Percentiles rank a stretch among this genome's conserved stretches.
These are phyloP conservation scores for Wickerhamiella slavikovae DNA, from an alignment of 805 yeast genomes.

Conservation along the genomic window DNA sequence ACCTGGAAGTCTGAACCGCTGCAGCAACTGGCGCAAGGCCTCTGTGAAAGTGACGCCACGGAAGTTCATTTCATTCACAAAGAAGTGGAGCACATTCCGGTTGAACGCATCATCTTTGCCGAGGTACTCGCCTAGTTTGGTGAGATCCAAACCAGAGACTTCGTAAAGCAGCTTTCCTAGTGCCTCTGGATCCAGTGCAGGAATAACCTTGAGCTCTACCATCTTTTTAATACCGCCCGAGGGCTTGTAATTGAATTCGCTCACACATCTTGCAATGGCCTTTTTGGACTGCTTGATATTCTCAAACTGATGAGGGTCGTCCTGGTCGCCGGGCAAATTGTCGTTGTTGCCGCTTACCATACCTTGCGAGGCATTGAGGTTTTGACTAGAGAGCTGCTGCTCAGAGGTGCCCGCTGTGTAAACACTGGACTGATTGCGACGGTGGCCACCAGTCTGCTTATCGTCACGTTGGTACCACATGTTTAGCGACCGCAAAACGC, in stretches of 20 bases:
- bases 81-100: constrained; percentile 75
- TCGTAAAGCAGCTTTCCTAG: constrained; percentile 56
- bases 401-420: background rate
- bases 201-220: constrained; percentile 41
- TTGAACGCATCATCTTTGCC: constrained; percentile 75
- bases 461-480: constrained; percentile 33
- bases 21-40: constrained; percentile 68
- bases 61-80: constrained; percentile 77
- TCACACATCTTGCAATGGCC: constrained; percentile 54
- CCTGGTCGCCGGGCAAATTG: constrained; percentile 13
- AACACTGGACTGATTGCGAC: background rate
- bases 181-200: constrained; percentile 35
- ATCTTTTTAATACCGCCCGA: constrained; percentile 54
- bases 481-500: constrained; percentile 58
- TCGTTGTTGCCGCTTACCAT: background rate
- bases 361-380: background rate
- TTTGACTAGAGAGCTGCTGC: background rate
- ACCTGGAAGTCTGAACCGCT: constrained; percentile 85
- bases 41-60: constrained; percentile 49
- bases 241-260: constrained; percentile 68
- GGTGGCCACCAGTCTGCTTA: background rate
- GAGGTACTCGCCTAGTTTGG: constrained; percentile 71
- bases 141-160: constrained; percentile 59
- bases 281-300: constrained; percentile 65
- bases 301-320: constrained; percentile 73